A percentile compares a stretch with the other conserved stretches of the same genome.
Conservation (phyloP, 2,329 filamentous ascomycete species). For the Phialemonium atrogriseum region DNA sequence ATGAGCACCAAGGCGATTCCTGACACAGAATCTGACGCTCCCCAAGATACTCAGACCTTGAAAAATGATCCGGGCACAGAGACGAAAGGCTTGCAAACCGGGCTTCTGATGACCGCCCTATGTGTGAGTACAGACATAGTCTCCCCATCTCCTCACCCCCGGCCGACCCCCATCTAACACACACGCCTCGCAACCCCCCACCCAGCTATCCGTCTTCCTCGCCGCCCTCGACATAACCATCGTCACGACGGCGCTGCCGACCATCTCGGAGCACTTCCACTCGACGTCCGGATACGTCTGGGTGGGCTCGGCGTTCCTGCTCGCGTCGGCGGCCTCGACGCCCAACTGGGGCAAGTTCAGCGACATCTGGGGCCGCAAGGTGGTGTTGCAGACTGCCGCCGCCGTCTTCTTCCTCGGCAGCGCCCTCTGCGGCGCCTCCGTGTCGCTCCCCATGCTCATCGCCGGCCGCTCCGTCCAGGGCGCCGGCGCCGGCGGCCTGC, state of each 20-base stretch:
- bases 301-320: slow-evolving; percentile 67
- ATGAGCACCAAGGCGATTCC: too few relatives aligned
- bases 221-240: slow-evolving; percentile 44
- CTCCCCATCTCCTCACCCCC: too few relatives aligned
- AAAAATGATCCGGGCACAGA: too few relatives aligned
- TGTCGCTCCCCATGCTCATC: slow-evolving; percentile 38
- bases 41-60: too few relatives aligned
- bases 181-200: too few relatives aligned
- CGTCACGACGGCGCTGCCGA: slow-evolving; percentile 52
- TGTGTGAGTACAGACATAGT: too few relatives aligned
- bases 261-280: slow-evolving; percentile 48
- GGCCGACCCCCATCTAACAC: too few relatives aligned
- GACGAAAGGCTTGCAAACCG: too few relatives aligned
- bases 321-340: slow-evolving; percentile 59
- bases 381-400: slow-evolving; percentile 37
- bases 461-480: slow-evolving; percentile 40
- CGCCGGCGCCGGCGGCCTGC: slow-evolving; percentile 40
- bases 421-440: slow-evolving; percentile 36
- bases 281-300: slow-evolving; percentile 64
- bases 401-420: slow-evolving; percentile 43
- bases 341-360: slow-evolving; percentile 61
- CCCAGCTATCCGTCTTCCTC: slow-evolving; percentile 2
- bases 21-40: too few relatives aligned
- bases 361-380: slow-evolving; percentile 51
- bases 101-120: too few relatives aligned